Conservation (phyloP, 2,329 filamentous ascomycete species). For the Sclerotiophoma versabilis region DNA sequence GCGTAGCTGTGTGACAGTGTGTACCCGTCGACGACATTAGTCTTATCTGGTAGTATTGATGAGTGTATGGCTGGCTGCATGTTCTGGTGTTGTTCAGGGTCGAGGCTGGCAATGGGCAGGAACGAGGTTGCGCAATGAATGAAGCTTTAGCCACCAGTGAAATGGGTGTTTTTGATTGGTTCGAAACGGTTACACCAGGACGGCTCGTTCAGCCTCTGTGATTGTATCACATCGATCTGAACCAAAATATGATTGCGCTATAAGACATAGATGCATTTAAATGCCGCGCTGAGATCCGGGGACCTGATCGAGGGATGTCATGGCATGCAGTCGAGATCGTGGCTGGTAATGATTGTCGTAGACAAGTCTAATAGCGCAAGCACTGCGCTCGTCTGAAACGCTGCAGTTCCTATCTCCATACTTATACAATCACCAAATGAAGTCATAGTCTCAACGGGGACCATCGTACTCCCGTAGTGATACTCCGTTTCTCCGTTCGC, state of each 20-base stretch:
- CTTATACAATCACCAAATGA: slow-evolving; percentile 7
- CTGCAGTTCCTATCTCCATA: background rate
- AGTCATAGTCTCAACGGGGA: background rate
- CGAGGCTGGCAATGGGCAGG: slow-evolving; percentile 10
- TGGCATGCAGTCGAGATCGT: background rate
- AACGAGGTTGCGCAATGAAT: slow-evolving; percentile 12
- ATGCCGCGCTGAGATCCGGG: background rate
- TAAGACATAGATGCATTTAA: slow-evolving; percentile 9
- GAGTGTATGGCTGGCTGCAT: slow-evolving; percentile 8
- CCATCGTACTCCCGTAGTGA: background rate
- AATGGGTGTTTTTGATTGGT: background rate
- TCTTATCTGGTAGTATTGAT: slow-evolving; percentile 11
- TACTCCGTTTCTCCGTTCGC: slow-evolving; percentile 6
- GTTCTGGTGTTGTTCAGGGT: background rate
- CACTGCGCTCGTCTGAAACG: slow-evolving; percentile 6
- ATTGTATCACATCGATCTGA: slow-evolving; percentile 10
- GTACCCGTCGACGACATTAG: slow-evolving; percentile 6
- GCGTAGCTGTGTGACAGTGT: slow-evolving; percentile 9
- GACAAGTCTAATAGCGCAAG: slow-evolving; percentile 1
- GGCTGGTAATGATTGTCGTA: background rate
- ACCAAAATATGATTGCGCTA: slow-evolving; percentile 3
- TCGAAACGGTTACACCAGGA: background rate
- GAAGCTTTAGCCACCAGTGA: slow-evolving; percentile 10
- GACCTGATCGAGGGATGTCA: background rate
- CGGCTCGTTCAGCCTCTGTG: slow-evolving; percentile 15